Evolutionary conservation across 1,284 basidiomycete genomes (phyloP), one percentile per base, ranked within the genome.

Genomic region (Puccinia horiana): DNA sequence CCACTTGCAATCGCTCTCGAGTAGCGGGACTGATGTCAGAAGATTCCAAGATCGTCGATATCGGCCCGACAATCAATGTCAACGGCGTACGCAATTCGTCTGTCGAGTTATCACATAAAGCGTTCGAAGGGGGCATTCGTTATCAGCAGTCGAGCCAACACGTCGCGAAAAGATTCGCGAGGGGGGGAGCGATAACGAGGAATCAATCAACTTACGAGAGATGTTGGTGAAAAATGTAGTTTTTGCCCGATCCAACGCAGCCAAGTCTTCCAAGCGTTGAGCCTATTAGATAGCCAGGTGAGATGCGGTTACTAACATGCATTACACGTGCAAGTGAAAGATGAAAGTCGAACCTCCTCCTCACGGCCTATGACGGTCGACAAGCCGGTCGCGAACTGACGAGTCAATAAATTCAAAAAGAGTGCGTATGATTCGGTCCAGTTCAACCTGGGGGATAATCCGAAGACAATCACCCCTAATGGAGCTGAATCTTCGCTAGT

Each of bases 151-250:
- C 40, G 4, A 69, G 26, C 4, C 42, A 44, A n/a, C 23, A 29
- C n/a, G 23, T 44, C 23, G 40, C 26, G 26, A 69, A 6, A 44
- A 69, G 23, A 47, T 47, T 40, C 20, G 63, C 37, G 9, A 37
- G 32, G 5, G 49, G 37, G 63, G 26, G 11, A 67, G 4, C 29
- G 47, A 29, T 23, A 40, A 9, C 5, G 1, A 9, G 29, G 32
- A 14, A 23, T 26, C 20, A 44, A 23, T 49, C 2, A 2, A 73
- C 78, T 73, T 9, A 81, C 78, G 78, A 65, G 78, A 81, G 42
- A 81, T 81, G 16, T 81, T 81, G 6, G 78, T 81, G 61, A 81
- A 81, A 32, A 81, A 81, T 37, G 78, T 61, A 5, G 78, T 81
- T 35, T 81, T 81, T 42, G 78, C 78, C n/a, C 78, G 67, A 81